These are phyloP conservation scores for Oidiodendron maius DNA, from an alignment of 495 filamentous ascomycete genomes.

Conservation along the genomic window DNA sequence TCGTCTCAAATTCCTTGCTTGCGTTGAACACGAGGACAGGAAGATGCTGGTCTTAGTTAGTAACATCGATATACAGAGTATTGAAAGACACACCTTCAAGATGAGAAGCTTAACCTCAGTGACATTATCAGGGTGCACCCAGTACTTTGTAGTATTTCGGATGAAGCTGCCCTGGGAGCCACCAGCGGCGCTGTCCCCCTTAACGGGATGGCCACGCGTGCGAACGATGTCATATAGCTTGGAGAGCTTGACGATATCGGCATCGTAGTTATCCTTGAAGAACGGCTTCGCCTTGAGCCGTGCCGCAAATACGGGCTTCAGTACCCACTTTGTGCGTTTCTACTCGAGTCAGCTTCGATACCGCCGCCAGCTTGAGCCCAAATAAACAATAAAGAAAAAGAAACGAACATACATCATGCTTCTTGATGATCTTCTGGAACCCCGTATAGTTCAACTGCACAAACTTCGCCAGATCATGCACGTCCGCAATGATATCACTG, in stretches of 20 bases:
- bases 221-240: conserved; percentile 92
- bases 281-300: conserved; percentile 93
- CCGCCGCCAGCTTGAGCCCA: background rate
- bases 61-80: background rate
- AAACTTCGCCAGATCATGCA: conserved; percentile 97
- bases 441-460: conserved; percentile 98
- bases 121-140: conserved; percentile 98
- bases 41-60: conserved; percentile 56
- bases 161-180: conserved; percentile 94
- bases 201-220: conserved; percentile 85
- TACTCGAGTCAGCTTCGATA: conserved; percentile 33
- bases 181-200: conserved; percentile 86
- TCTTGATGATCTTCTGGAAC: conserved; percentile 99
- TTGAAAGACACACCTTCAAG: conserved; percentile 57
- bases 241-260: conserved; percentile 90
- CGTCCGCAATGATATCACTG: conserved; percentile 97
- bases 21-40: conserved; percentile 97
- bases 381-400: no score
- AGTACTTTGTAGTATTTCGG: conserved; percentile 97
- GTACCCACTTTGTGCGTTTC: conserved; percentile 93
- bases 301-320: conserved; percentile 90
- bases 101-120: conserved; percentile 97
- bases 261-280: conserved; percentile 98
- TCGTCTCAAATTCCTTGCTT: conserved; percentile 87
- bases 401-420: conserved; percentile 81